Conservation (phyloP, 108 stramenopile genomes). For the Hondaea fermentalgiana region DNA sequence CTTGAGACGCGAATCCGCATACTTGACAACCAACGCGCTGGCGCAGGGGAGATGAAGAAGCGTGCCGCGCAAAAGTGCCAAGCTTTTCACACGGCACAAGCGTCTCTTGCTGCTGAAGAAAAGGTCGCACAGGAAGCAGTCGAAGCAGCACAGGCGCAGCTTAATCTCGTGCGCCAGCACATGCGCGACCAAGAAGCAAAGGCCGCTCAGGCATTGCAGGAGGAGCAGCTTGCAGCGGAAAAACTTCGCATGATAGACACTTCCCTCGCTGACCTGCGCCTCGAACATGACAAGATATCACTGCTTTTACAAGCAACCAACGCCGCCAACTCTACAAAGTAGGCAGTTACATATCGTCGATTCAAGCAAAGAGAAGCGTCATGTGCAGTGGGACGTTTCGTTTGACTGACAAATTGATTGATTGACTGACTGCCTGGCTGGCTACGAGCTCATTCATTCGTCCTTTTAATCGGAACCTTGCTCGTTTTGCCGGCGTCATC, state of each 20-base stretch:
- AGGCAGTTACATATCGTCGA: no score
- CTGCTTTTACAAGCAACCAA: neutral
- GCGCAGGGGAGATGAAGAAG: neutral
- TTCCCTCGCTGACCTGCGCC: neutral
- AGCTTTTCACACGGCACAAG: neutral
- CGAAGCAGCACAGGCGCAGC: neutral
- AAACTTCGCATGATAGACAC: neutral
- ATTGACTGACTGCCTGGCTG: no score
- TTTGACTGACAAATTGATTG: no score
- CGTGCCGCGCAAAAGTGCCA: neutral
- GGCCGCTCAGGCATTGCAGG: neutral
- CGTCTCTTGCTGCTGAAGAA: neutral
- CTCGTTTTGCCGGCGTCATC: no score
- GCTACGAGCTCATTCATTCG: no score
- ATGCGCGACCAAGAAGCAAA: neutral
- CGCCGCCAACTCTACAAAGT: no score
- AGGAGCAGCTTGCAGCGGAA: neutral
- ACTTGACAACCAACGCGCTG: neutral
- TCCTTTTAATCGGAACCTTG: no score
- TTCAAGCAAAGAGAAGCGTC: no score
- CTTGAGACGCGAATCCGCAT: neutral
- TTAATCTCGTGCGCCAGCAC: neutral
- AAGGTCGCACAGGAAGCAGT: neutral
- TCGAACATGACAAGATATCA: neutral
- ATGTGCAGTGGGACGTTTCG: no score